phyloP scores from a whole-genome alignment of 371 early-diverging fungal genomes.

The Mucor indicus region DNA sequence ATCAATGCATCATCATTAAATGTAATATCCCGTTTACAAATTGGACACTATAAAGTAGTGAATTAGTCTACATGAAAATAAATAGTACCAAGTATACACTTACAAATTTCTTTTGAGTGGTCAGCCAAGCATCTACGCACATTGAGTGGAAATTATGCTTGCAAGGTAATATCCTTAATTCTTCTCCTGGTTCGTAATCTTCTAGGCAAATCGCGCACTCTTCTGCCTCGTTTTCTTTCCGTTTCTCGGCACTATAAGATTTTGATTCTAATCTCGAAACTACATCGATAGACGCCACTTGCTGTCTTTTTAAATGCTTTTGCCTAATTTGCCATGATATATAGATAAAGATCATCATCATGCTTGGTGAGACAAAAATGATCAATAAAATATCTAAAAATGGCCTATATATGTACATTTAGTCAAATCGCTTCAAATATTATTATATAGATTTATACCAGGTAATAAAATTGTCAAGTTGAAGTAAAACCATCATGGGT shows the following conservation, averaged over 20 bases:
- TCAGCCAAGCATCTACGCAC: conserved; percentile 90
- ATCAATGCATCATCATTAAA: background rate
- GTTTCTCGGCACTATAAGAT: conserved; percentile 55
- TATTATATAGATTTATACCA: conserved; percentile 21
- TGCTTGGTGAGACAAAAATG: conserved; percentile 62
- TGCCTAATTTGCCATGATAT: conserved; percentile 62
- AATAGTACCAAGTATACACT: conserved; percentile 15
- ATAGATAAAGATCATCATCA: conserved; percentile 70
- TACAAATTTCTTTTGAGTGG: conserved; percentile 76
- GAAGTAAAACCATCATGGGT: conserved; percentile 40
- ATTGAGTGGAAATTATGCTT: conserved; percentile 86
- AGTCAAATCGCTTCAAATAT: conserved; percentile 4
- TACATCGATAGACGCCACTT: conserved; percentile 66
- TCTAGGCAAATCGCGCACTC: conserved; percentile 95
- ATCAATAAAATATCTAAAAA: conserved; percentile 69
- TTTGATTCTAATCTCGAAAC: conserved; percentile 62
- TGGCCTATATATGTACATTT: conserved; percentile 40
- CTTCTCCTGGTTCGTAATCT: conserved; percentile 77
- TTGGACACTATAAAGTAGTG: conserved; percentile 59
- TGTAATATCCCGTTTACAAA: conserved; percentile 70
- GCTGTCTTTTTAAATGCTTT: conserved; percentile 49
- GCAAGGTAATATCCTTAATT: conserved; percentile 83
- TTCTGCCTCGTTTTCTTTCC: conserved; percentile 59
- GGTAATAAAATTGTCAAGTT: conserved; percentile 26
- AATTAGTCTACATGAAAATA: background rate